phyloP scores from a whole-genome alignment of 2,329 filamentous ascomycete genomes.

The Phaeophleospora eucalypticola region DNA sequence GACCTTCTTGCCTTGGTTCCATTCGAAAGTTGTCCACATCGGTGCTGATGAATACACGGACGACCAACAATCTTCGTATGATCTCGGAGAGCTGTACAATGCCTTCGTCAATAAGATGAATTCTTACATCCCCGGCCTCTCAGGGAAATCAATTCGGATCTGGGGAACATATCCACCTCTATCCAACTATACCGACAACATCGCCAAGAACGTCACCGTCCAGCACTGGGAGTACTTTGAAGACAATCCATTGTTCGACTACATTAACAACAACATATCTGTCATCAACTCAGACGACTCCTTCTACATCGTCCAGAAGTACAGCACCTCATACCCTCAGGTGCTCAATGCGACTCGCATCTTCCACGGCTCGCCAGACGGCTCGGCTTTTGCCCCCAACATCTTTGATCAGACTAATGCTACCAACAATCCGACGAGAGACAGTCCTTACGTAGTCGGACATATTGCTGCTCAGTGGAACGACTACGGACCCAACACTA shows the following conservation, averaged over 20 bases:
- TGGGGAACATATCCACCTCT: conserved; percentile 54
- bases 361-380: conserved; percentile 43
- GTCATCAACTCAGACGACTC: conserved; percentile 54
- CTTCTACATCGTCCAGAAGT: conserved; percentile 51
- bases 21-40: conserved; percentile 53
- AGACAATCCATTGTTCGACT: conserved; percentile 47
- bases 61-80: conserved; percentile 21
- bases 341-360: conserved; percentile 46
- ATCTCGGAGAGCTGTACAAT: conserved; percentile 48
- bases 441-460: conserved; percentile 44
- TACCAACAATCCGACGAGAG: conserved; percentile 44
- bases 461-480: conserved; percentile 53
- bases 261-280: conserved; percentile 44
- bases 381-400: conserved; percentile 46
- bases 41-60: conserved; percentile 53
- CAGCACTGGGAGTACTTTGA: conserved; percentile 57
- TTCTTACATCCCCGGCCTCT: conserved; percentile 40
- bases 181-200: conserved; percentile 33
- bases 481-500: conserved; percentile 51
- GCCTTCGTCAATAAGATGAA: conserved; percentile 52
- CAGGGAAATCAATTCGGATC: conserved; percentile 48
- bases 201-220: conserved; percentile 46
- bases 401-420: conserved; percentile 50
- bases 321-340: conserved; percentile 44
- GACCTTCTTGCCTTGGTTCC: conserved; percentile 54